A percentile compares a stretch with the other conserved stretches of the same genome.
phyloP scores from a whole-genome alignment of 805 yeast species.

The Yamadazyma paraphyllophila region DNA sequence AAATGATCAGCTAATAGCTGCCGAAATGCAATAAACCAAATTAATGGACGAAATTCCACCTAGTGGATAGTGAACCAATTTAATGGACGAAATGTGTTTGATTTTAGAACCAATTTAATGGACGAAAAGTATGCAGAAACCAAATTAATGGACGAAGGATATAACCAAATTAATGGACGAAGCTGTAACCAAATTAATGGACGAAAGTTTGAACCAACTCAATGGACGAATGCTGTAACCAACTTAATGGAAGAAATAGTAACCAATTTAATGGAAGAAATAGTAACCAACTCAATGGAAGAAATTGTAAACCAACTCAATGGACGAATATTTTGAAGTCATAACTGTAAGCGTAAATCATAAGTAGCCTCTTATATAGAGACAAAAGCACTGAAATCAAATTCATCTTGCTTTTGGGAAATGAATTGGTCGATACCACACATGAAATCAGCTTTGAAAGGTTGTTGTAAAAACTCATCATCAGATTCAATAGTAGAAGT shows the following conservation, averaged over 20 bases:
- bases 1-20: constrained; percentile 8
- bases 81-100: constrained; percentile 5
- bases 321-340: constrained; percentile 9
- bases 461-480: constrained; percentile 7
- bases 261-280: constrained; percentile 11
- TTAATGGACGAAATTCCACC: constrained; percentile 8
- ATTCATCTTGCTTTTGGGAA: constrained; percentile 24
- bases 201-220: constrained; percentile 6
- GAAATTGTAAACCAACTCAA: constrained; percentile 11
- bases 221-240: constrained; percentile 4
- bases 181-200: constrained; percentile 6
- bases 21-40: constrained; percentile 7
- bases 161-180: constrained; percentile 7
- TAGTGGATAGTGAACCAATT: constrained; percentile 6
- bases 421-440: constrained; percentile 25
- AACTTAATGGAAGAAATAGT: constrained; percentile 4
- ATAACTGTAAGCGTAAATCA: not conserved
- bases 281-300: constrained; percentile 10
- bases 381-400: constrained; percentile 24
- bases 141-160: constrained; percentile 7
- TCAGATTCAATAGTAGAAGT: constrained; percentile 6
- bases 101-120: constrained; percentile 6
- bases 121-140: constrained; percentile 6
- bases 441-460: constrained; percentile 10
- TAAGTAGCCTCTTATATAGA: constrained; percentile 6